Evolutionary conservation across 495 filamentous ascomycete species (phyloP), one percentile per base, ranked within the genome.

Genomic region (Melanomma pulvis-pyrius): DNA sequence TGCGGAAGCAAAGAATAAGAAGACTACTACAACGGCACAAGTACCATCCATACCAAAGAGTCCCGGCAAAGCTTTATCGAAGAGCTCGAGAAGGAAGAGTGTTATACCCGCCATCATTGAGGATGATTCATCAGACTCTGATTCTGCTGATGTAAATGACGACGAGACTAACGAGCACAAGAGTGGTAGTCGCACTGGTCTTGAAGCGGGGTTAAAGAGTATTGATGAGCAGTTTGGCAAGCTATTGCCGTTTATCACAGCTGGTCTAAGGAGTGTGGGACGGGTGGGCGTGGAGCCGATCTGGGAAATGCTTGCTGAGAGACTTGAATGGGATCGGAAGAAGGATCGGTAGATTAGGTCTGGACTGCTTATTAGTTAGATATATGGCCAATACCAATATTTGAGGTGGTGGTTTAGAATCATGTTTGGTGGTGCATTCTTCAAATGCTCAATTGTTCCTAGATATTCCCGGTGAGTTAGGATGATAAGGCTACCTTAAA

Each of bases 231-330:
- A 82, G 41, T 81, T 83, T 60, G 75, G 75, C n/a, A 74, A 67
- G 13, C 71, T 82, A 15, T 65, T 79, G 12, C 59, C 68, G 11
- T 85, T 84, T 64, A 68, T 83, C 9, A 69, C 69, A 6, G 79
- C 80, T 11, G 81, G 81, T 2, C 67, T 86, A 46, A 76, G 78
- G 51, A 76, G 78, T 12, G 70, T 83, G 2, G 78, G 82, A 25
- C 78, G 84, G 51, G 77, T 76, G 19, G 74, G 80, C 44, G 82
- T 77, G 17, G 79, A 81, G 29, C 52, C 75, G 13, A 77, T 74
- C 36, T 83, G 84, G 79, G 81, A 84, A 59, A 79, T 82, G 58
- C 72, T 86, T 25, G 82, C 82, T 24, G 82, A 82, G 59, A 79
- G 75, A 51, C 59, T 81, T 58, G 75, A 79, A 15, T 75, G 74